Conservation (phyloP, 306 rosid genomes). For the Arachis stenosperma region DNA sequence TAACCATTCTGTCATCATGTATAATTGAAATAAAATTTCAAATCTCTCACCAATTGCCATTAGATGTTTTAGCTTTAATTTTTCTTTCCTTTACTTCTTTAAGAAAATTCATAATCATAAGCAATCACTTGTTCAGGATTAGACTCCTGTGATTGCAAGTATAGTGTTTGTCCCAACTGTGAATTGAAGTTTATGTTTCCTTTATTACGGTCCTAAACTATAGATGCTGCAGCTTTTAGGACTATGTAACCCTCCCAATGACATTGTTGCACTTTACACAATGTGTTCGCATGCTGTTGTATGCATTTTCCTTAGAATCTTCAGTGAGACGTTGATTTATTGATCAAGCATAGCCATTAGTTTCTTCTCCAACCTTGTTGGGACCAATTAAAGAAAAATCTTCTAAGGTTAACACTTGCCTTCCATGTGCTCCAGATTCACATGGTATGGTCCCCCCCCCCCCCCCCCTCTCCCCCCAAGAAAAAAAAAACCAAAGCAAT, state of each 20-base stretch:
- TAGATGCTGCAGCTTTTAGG: not conserved
- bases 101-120: too few species aligned
- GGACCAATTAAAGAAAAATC: not conserved
- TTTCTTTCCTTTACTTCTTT: not conserved
- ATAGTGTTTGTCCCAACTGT: not conserved
- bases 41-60: not conserved
- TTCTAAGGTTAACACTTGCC: not conserved
- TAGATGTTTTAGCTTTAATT: not conserved
- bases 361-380: slow-evolving; percentile 21
- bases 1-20: not conserved
- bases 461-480: too few species aligned
- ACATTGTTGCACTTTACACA: not conserved
- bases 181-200: not conserved
- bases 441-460: not conserved
- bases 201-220: not conserved
- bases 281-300: not conserved
- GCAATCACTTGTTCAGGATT: not conserved
- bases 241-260: not conserved
- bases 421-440: not conserved
- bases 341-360: not conserved
- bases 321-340: not conserved
- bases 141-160: not conserved
- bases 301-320: not conserved
- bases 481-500: too few species aligned
- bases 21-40: not conserved